phyloP scores from a whole-genome alignment of 1,284 basidiomycete species.

The Trichosporon asahii region DNA sequence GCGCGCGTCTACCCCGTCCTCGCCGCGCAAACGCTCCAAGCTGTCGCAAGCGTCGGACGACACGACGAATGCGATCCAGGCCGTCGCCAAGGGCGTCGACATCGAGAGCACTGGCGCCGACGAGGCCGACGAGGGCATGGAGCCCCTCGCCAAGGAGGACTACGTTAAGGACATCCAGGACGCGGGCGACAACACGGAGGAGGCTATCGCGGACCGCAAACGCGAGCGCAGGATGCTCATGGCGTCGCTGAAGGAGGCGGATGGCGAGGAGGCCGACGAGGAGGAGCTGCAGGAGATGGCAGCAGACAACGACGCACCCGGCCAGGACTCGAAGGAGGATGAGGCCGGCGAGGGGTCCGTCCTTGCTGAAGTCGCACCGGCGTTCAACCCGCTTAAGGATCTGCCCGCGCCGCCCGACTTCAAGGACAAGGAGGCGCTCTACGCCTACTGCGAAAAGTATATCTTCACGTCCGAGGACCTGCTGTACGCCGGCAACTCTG shows the following conservation, averaged over 20 bases:
- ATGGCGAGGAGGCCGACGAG: slow-evolving; percentile 24
- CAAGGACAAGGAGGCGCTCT: slow-evolving; percentile 36
- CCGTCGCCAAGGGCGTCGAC: neutral
- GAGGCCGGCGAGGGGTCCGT: slow-evolving; percentile 26
- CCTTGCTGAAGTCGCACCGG: slow-evolving; percentile 9
- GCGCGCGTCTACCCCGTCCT: neutral
- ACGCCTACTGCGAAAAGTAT: slow-evolving; percentile 32
- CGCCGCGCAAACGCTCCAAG: neutral
- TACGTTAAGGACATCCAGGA: slow-evolving; percentile 22
- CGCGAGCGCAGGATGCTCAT: slow-evolving; percentile 20
- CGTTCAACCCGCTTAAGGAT: slow-evolving; percentile 10
- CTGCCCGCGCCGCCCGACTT: slow-evolving; percentile 26
- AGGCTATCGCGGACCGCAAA: slow-evolving; percentile 13
- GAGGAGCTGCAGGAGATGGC: slow-evolving; percentile 26
- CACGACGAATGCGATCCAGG: slow-evolving; percentile 13
- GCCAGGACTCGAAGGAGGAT: slow-evolving; percentile 22
- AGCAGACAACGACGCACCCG: slow-evolving; percentile 16
- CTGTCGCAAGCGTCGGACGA: neutral
- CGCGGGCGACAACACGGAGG: slow-evolving; percentile 21
- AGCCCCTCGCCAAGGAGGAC: slow-evolving; percentile 48
- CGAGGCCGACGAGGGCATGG: slow-evolving; percentile 51
- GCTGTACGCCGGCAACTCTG: slow-evolving; percentile 27
- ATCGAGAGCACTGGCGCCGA: slow-evolving; percentile 10
- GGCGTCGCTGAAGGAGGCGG: slow-evolving; percentile 15
- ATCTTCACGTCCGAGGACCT: slow-evolving; percentile 37